Evolutionary conservation across 176 grass and related monocot genomes (phyloP), one percentile per base, ranked within the genome.

Genomic region (Ananas comosus): DNA sequence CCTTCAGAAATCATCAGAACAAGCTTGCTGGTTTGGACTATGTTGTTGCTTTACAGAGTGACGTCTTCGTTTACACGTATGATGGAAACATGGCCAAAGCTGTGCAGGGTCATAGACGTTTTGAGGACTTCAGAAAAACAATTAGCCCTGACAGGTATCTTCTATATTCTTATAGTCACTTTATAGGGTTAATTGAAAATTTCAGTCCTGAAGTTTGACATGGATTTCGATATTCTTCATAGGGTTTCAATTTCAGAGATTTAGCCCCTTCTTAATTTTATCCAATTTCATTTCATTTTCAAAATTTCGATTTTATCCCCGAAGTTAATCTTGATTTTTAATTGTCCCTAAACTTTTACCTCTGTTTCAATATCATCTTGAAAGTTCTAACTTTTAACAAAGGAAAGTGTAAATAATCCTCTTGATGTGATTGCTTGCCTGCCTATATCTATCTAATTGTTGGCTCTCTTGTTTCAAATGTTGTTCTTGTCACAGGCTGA

Each of bases 41-140:
- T 75, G 80, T 83, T 47, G 80, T 93, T 51, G 94, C 94, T 81
- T 81, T 93, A 13, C 71, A 84, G 71, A 93, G 94, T 85, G 82
- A 99, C 82, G 94, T 72, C 68, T 99, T 99, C 72, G 56, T 99
- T 73, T 99, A 99, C 77, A 93, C 89, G 12, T 99, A 93, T 2
- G 94, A 99, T 65, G 94, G 94, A 70, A 99, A 99, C 74, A 99
- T 99, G 94, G 94, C 89, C 13, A 99, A 93, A 64, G 94, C 94
- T 85, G 94, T 99, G 42, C 89, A 88, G 56, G 94, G 94, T 4
- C 94, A 93, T 80, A 80, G 89, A 49, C 74, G 82, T 42, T 99
- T 99, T 12, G 89, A 99, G 82, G 80, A 92, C 75, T 99, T 93
- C 78, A 93, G 89, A 74, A 93, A 99, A 82, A 93, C 89, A 0